Evolutionary conservation across 129 eudicot genomes (phyloP), one percentile per base, ranked within the genome.

Genomic region (Pulicaria dysenterica): DNA sequence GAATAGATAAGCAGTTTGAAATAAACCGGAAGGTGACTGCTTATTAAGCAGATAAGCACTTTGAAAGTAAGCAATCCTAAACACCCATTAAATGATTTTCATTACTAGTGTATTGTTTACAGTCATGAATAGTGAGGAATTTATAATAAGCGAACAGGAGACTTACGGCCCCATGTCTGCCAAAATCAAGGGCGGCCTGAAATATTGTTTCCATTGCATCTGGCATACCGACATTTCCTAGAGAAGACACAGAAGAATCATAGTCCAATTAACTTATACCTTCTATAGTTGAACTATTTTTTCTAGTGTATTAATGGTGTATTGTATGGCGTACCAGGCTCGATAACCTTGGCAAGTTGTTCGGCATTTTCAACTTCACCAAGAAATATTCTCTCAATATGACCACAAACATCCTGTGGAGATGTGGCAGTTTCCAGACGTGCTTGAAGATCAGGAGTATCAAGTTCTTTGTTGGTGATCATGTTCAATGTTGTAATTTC

Each of bases 181-280:
- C 98, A 66, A 86, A 82, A 45, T 80, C 81, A 72, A 94, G 96
- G 24, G 97, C 96, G 72, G 89, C 86, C 70, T 90, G 97, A 81
- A 84, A 94, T 76, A 94, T 88, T 51, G 83, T 64, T 73, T 94
- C 98, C 97, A 94, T 94, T 76, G 98, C 96, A 86, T 94, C 97
- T 11, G 98, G 98, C 93, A 94, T 82, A 76, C 92, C 97, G 13
- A 42, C 76, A 58, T 80, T 84, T 80, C 96, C 97, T 94, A 80
- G 38, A 80, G 41, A 75, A 41, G 34, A 62, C 16, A 53, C 14
- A 62, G 36, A 10, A 15, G 31, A 24, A 24, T 24, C 31, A 24
- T 24, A 24, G 31, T 24, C 31, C 31, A 24, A 24, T 24, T 12
- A 59, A 12, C 17, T 1, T 12, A 19, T 19, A 61, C 13, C 9